phyloP scores from a whole-genome alignment of 768 basidiomycete species.

The Leccinum disarticulatum region DNA sequence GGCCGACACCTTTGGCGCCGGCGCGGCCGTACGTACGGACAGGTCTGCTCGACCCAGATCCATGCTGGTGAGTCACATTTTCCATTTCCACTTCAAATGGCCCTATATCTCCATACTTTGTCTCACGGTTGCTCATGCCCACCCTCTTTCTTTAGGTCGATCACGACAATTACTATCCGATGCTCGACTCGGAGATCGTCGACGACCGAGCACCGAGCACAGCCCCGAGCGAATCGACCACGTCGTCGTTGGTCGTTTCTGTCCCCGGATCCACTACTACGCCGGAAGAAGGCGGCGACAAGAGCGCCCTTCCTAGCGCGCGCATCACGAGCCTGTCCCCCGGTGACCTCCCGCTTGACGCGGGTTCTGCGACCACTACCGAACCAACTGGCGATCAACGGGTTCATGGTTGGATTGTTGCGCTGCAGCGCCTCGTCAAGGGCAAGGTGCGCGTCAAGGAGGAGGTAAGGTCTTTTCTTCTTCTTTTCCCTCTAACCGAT shows the following conservation, averaged over 20 bases:
- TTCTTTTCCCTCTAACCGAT: not conserved
- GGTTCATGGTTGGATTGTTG: slow-evolving; percentile 18
- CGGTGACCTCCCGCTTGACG: not conserved
- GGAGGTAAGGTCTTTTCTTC: slow-evolving; percentile 15
- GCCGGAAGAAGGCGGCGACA: not conserved
- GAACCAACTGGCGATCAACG: slow-evolving; percentile 5
- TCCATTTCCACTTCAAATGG: not conserved
- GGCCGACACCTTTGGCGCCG: slow-evolving; percentile 19
- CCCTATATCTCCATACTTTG: not conserved
- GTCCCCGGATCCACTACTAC: not conserved
- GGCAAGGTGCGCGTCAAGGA: slow-evolving; percentile 25
- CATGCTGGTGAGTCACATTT: not conserved
- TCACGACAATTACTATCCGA: slow-evolving; percentile 4
- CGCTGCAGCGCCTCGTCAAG: slow-evolving; percentile 33
- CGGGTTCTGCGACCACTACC: not conserved
- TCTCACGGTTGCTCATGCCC: not conserved
- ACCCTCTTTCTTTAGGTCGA: slow-evolving; percentile 9
- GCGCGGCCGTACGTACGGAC: slow-evolving; percentile 23
- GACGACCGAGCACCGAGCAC: slow-evolving; percentile 6
- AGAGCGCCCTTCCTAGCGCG: slow-evolving; percentile 16
- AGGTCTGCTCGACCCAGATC: slow-evolving; percentile 20
- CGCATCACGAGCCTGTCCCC: slow-evolving; percentile 22
- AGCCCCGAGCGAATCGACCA: slow-evolving; percentile 3
- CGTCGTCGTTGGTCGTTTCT: not conserved
- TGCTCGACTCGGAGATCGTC: slow-evolving; percentile 2